phyloP scores from a whole-genome alignment of 2,329 filamentous ascomycete species.

The Penicillium sp. region DNA sequence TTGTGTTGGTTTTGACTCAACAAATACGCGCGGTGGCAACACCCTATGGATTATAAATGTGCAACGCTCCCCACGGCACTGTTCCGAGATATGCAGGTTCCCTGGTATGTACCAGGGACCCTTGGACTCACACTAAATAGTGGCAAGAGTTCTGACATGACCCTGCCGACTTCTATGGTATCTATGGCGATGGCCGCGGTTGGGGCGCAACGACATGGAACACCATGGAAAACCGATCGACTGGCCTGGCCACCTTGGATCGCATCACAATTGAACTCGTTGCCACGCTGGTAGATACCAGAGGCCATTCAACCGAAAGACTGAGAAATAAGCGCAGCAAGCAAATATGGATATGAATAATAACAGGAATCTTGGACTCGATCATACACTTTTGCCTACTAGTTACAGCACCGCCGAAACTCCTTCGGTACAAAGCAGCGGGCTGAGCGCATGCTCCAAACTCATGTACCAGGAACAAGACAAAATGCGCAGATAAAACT shows the following conservation, averaged over 20 bases:
- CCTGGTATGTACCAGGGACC: neutral
- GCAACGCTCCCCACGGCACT: neutral
- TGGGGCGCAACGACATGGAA: neutral
- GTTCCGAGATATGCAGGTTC: neutral
- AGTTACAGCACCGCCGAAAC: neutral
- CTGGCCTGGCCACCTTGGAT: neutral
- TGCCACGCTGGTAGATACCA: neutral
- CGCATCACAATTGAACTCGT: neutral
- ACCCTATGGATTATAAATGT: neutral
- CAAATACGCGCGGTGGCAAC: neutral
- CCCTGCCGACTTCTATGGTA: neutral
- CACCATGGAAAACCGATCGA: conserved; percentile 3
- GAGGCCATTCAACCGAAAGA: neutral
- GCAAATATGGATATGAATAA: neutral
- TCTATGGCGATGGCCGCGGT: neutral
- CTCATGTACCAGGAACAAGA: neutral
- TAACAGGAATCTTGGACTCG: neutral
- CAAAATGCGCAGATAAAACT: neutral
- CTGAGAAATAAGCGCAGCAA: neutral
- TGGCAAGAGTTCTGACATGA: neutral
- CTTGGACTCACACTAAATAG: neutral
- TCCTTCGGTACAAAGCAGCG: neutral
- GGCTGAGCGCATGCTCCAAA: neutral
- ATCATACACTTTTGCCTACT: too few species aligned
- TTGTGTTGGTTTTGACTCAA: neutral